Base-by-base conservation (phyloP, 2,329 filamentous ascomycete genomes). In the Coniochaeta sp. region DNA sequence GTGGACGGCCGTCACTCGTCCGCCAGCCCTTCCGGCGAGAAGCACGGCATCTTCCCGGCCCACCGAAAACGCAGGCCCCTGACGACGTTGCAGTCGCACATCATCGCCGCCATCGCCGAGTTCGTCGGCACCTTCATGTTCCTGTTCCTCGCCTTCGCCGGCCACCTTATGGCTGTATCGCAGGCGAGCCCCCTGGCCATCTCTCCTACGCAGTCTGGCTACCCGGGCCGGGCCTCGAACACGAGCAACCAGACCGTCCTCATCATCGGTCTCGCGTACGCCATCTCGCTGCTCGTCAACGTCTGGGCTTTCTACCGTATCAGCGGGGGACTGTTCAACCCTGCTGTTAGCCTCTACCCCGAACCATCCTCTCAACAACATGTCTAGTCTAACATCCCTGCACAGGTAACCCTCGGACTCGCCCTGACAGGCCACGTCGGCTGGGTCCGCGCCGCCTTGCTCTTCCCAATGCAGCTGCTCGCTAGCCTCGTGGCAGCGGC, bases 401-500 rank as follows among this genome's bases (percentile, higher is more conserved):
- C 20, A 42, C 35, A 75, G 72, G 70, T 76, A n/a, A 83, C 83
- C 0, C 64, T 86, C 1, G 81, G 76, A 1, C 74, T 86, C 18
- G 72, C 75, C n/a, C 68, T 85, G 3, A 75, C 79, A 48, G 79
- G 81, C 2, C 79, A 76, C 4, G 69, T 86, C 42, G 71, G 71
- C n/a, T 70, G 74, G 14, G 18, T 78, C 1, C 77, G 82, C 5
- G 78, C 73, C 5, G 55, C 73, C 1, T 58, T 79, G 1, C 71
- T 85, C 49, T 65, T 84, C 49, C 64, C 74, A 5, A 74, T 79
- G 1, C 83, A 87, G 60, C 60, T 87, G 8, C 60, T 82, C 1
- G 83, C 70, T 5, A 78, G 73, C 6, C 83, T 87, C 40, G 73
- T 76, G 1, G 77, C 83, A 1, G 77, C 81, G 0, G 81, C 74